Evolutionary conservation across 192 early-diverging fungal species (phyloP), one percentile per base, ranked within the genome.

Genomic region (Podila epicladia): DNA sequence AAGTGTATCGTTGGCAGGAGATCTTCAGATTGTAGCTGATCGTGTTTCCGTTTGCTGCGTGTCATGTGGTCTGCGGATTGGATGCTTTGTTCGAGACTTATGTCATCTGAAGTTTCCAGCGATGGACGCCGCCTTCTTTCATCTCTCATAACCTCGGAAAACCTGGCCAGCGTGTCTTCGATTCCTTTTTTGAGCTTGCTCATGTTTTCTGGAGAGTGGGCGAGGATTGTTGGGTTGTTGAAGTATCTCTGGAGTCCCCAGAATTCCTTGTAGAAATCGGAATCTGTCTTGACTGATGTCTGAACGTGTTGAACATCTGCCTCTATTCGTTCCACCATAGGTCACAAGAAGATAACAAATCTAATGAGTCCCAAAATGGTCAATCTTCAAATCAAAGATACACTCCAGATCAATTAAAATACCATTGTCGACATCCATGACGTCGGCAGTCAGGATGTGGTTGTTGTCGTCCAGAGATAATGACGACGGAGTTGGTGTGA

Each of bases 241-340:
- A 97, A 95, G 73, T 84, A 94, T 35, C 74, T 67, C 63, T 97
- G 96, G 32, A 94, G 86, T 13, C 86, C 73, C 96, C 96, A 97
- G 57, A 98, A 95, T 49, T 84, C 78, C 31, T 85, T 87, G 71
- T 95, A 95, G 69, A 95, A 84, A 57, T 32, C 41, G 9, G 80
- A 71, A 29, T 85, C 75, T 15, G 28, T 15, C 38, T 31, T 69
- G 11, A 37, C 12, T 45, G n/a, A 5, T 7, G 19, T 53, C 8
- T 48, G 38, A 48, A 20, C 26, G 38, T 73, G 32, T 20, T 48
- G 38, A 48, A 20, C 26, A 53, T 73, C 48, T 20, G 32, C 64
- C 12, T 2, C 41, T 45, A 15, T 45, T 28, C 58, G 5, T 62
- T 45, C 41, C 24, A 65, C 15, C 24, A 53, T 3, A 45, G 19